phyloP scores from a whole-genome alignment of 257 asterid species.

The Leptodermis oblonga region DNA sequence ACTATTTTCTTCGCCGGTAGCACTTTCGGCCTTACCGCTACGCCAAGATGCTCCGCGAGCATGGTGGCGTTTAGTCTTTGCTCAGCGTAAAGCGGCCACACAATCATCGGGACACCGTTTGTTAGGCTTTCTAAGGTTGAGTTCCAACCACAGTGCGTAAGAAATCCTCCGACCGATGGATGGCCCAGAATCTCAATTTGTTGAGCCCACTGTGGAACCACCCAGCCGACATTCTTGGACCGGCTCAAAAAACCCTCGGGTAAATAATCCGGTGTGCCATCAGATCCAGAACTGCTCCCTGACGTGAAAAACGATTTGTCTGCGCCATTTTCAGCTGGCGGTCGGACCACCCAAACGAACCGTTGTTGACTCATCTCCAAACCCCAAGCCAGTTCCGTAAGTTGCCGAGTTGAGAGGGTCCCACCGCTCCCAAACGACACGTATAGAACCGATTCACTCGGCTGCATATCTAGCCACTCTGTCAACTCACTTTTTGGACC shows the following conservation, averaged over 20 bases:
- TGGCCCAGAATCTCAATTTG: slow-evolving; percentile 50
- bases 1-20: slow-evolving; percentile 42
- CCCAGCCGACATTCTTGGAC: slow-evolving; percentile 23
- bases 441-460: slow-evolving; percentile 45
- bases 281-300: slow-evolving; percentile 12
- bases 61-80: slow-evolving; percentile 54
- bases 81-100: slow-evolving; percentile 74
- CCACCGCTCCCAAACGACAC: slow-evolving; percentile 79
- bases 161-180: slow-evolving; percentile 49
- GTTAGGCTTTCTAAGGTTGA: slow-evolving; percentile 49
- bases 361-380: slow-evolving; percentile 51
- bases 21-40: slow-evolving; percentile 43
- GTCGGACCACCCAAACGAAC: slow-evolving; percentile 67
- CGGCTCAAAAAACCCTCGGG: slow-evolving; percentile 46
- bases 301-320: slow-evolving; percentile 40
- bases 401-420: slow-evolving; percentile 36
- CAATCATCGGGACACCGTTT: slow-evolving; percentile 51
- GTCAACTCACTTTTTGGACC: slow-evolving; percentile 2
- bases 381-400: slow-evolving; percentile 56
- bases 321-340: slow-evolving; percentile 30
- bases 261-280: slow-evolving; percentile 24
- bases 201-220: slow-evolving; percentile 40
- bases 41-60: slow-evolving; percentile 44
- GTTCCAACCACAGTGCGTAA: slow-evolving; percentile 75
- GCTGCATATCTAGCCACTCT: slow-evolving; percentile 56